Evolutionary conservation across 441 rosid species (phyloP).

Genomic region (Syzygium syzygioides): DNA sequence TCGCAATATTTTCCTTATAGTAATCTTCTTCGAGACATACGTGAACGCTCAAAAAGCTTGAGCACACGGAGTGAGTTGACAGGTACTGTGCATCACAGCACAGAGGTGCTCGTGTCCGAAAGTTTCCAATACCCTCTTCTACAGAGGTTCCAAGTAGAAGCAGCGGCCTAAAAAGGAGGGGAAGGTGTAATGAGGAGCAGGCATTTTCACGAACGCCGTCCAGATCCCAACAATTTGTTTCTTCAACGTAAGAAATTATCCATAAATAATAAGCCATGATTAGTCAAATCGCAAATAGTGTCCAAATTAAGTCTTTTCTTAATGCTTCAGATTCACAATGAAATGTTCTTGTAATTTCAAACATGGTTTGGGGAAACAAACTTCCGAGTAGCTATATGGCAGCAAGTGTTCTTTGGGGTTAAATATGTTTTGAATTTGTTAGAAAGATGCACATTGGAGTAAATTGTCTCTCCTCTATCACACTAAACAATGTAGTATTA

Average conservation of each 20-base stretch:
- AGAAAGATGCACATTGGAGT: neutral
- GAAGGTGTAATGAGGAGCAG: neutral
- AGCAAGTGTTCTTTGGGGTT: neutral
- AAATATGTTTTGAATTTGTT: neutral
- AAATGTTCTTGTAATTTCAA: neutral
- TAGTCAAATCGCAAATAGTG: too few relatives aligned
- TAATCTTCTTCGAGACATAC: neutral
- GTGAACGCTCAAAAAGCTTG: neutral
- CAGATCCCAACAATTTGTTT: neutral
- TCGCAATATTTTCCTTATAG: neutral
- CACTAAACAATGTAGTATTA: neutral
- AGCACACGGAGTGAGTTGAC: neutral
- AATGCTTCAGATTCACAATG: neutral
- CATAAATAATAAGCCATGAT: too few relatives aligned
- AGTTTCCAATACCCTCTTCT: neutral
- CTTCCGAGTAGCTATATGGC: neutral
- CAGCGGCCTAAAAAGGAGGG: neutral
- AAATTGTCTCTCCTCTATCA: neutral
- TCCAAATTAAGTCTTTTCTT: too few relatives aligned
- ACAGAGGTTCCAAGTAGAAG: neutral
- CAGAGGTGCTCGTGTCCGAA: neutral
- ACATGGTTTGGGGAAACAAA: neutral
- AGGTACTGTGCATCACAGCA: neutral
- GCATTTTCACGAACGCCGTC: neutral
- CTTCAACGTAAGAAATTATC: neutral